Base-by-base conservation (phyloP, 805 yeast genomes). In the Metschnikowia continentalis region DNA sequence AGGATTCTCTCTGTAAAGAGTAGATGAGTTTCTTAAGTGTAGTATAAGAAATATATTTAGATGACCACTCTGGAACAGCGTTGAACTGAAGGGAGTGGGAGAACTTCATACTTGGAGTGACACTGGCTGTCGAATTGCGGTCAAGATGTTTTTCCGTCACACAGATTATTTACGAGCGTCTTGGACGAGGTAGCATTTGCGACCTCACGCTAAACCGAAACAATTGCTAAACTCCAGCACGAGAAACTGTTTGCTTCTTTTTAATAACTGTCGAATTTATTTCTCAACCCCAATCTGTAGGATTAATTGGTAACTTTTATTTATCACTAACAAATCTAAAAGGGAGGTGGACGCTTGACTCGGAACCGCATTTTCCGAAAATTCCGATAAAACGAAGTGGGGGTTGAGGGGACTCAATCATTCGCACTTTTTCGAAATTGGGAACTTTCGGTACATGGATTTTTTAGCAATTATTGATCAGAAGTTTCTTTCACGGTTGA, bases 61-160 rank as follows among this genome's bases (percentile, higher is more conserved):
- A 84, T 11, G 96, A 82, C 99, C 99, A 92, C 67, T 94, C 98
- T 1, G 99, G 97, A 4, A 94, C 98, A 22, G 98, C 96, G 68
- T 92, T 92, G 71, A 92, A 91, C 77, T 92, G 97, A 56, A 92
- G 73, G 5, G 97, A 88, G 65, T 91, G 96, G 23, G 96, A 86
- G 72, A 92, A 92, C 79, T 92, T 92, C 99, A 92, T 92, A 15
- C 15, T 23, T 40, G 35, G 20, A 14, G 20, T 32, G 17, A 23
- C 46, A 22, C 32, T 33, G 32, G 32, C 46, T 15, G 35, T 40
- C 15, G 43, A 26, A 26, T 26, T 30, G 42, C 32, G 32, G 46
- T 42, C 46, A 32, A 33, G 40, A 30, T 36, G 36, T 35, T 32
- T 42, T 30, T 45, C 41, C 47, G 35, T 42, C 46, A 33, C 46